Evolutionary conservation across 1,139 yeast species (phyloP), one percentile per base, ranked within the genome.

Genomic region (Suhomyces chickasaworum): DNA sequence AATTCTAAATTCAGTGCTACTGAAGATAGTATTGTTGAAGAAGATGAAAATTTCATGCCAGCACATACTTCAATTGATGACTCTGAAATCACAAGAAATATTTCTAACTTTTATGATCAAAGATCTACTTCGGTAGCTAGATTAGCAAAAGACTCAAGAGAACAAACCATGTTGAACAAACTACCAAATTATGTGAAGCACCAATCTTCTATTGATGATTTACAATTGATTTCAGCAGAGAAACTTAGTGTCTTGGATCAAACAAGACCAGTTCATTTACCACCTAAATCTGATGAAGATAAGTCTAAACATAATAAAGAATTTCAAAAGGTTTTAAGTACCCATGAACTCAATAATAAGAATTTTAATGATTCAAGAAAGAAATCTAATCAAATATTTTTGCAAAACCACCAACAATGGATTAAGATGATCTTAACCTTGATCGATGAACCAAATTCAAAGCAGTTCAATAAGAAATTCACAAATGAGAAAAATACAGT

Each of bases 231-330:
- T 5, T 72, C 77, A n/a, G 69, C 68, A 1, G 79, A 74, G 51
- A 74, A 74, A 45, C 60, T 74, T 41, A 65, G 59, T 39, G 57
- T 59, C 12, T 54, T 74, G 18, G 78, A 75, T 54, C 78, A 73
- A 54, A 65, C 77, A 3, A 63, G 80, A 45, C 80, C 80, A 17
- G 73, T 73, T 32, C 69, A 75, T 51, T 59, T 75, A 33, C 80
- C 80, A 16, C 80, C 80, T 0, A 75, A 75, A 50, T 55, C 63
- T 13, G 50, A 52, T 2, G 49, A 49, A 23, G 80, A 75, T 51
- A 71, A 65, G 39, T 53, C 64, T 12, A 72, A 68, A 51, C 80
- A 75, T 51, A 67, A 68, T 48, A 65, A 61, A 40, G 77, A 75
- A 55, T 61, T 74, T 46, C 63, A 70, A 42, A 65, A 60, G 50